phyloP scores from a whole-genome alignment of 441 rosid species.

The Dalechampia spathulata region DNA sequence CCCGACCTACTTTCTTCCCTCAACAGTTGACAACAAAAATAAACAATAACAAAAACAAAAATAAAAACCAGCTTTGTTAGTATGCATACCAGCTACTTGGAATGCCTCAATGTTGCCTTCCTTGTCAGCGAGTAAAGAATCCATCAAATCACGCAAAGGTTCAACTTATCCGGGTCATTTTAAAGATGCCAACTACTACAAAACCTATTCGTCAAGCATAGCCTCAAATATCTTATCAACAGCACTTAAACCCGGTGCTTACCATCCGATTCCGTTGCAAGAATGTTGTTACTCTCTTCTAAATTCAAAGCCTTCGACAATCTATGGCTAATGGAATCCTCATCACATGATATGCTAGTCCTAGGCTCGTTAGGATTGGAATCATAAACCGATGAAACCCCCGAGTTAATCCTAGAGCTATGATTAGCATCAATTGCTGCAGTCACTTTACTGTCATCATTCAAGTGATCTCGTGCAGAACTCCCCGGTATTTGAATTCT shows the following conservation, averaged over 20 bases:
- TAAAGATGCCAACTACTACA: constrained; percentile 15
- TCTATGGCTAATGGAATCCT: constrained; percentile 11
- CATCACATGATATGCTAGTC: background rate
- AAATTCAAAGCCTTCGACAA: constrained; percentile 11
- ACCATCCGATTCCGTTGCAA: constrained; percentile 10
- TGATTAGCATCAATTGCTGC: constrained; percentile 8
- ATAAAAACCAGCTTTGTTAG: constrained; percentile 15
- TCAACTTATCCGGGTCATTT: constrained; percentile 6
- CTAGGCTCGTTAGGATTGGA: constrained; percentile 3
- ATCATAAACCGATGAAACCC: constrained; percentile 11
- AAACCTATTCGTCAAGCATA: constrained; percentile 16
- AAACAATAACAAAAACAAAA: background rate
- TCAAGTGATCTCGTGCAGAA: constrained; percentile 28
- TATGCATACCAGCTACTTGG: constrained; percentile 9
- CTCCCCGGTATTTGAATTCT: constrained; percentile 33
- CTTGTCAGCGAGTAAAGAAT: constrained; percentile 21
- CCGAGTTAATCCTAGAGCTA: constrained; percentile 12
- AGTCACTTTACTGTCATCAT: constrained; percentile 24
- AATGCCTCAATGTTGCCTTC: constrained; percentile 10
- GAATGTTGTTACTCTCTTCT: constrained; percentile 11
- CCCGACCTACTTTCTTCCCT: constrained; percentile 4
- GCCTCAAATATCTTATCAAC: constrained; percentile 9
- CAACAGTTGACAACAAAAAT: background rate
- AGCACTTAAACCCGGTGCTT: constrained; percentile 12
- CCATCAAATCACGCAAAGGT: constrained; percentile 10